Percentiles rank a stretch among this genome's conserved stretches.
Conservation (phyloP, 768 basidiomycete species). For the Lactarius deliciosus region DNA sequence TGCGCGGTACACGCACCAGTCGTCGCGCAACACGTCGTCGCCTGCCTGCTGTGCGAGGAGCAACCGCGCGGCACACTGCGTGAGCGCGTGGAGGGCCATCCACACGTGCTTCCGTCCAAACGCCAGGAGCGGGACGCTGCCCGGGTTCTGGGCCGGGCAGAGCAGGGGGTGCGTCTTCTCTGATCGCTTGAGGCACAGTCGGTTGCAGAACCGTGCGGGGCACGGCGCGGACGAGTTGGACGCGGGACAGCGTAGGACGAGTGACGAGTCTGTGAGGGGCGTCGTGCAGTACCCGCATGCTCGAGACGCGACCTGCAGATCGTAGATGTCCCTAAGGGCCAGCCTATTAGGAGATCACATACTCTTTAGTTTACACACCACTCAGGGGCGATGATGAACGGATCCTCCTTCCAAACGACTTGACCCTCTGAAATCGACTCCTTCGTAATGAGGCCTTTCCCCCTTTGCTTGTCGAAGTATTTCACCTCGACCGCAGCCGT, state of each 20-base stretch:
- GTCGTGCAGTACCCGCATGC: conserved; percentile 80
- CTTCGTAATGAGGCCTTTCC: conserved; percentile 79
- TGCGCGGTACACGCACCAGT: conserved; percentile 56
- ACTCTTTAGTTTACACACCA: conserved; percentile 46
- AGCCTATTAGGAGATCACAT: neutral
- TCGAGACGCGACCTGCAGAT: conserved; percentile 54
- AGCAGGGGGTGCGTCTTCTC: conserved; percentile 65
- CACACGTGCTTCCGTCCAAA: conserved; percentile 62
- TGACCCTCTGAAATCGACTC: conserved; percentile 69
- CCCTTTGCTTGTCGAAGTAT: conserved; percentile 67
- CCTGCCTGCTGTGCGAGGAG: conserved; percentile 55
- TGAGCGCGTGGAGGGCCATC: conserved; percentile 75
- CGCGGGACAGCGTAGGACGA: conserved; percentile 54
- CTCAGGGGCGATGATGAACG: conserved; percentile 77
- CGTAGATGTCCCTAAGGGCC: conserved; percentile 67
- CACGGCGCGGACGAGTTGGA: conserved; percentile 48
- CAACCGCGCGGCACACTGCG: conserved; percentile 63
- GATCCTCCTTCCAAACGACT: conserved; percentile 82
- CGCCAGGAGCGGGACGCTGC: conserved; percentile 55
- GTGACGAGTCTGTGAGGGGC: conserved; percentile 46
- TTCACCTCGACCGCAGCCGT: conserved; percentile 57
- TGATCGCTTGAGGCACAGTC: conserved; percentile 70
- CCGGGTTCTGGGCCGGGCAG: conserved; percentile 75
- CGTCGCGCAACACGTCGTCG: conserved; percentile 42
- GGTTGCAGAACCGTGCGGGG: conserved; percentile 72